Evolutionary conservation across 805 yeast genomes (phyloP).

Genomic region (Brettanomyces anomalus): DNA sequence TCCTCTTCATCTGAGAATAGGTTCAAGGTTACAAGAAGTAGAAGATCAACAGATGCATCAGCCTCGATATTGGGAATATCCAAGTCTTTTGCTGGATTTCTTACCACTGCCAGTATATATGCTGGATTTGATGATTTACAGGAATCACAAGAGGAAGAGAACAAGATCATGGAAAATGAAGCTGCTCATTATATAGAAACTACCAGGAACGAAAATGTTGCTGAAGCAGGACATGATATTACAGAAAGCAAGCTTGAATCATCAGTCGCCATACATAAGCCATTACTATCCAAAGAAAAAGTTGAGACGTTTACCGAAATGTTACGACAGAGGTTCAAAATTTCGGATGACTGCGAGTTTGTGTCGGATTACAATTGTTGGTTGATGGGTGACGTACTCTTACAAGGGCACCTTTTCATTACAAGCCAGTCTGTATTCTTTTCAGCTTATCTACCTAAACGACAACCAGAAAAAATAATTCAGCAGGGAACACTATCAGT

Average conservation of each 20-base stretch:
- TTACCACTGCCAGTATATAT: constrained; percentile 50
- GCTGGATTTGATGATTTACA: constrained; percentile 30
- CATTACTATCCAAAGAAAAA: constrained; percentile 15
- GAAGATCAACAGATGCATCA: no score
- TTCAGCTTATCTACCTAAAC: constrained; percentile 68
- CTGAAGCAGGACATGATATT: neutral
- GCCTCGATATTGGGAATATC: constrained; percentile 18
- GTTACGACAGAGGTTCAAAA: constrained; percentile 29
- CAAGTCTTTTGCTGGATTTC: constrained; percentile 42
- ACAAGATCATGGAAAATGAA: constrained; percentile 5
- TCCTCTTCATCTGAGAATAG: no score
- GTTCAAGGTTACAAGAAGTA: no score
- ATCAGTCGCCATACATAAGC: constrained; percentile 17
- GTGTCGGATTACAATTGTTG: constrained; percentile 64
- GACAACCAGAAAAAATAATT: constrained; percentile 30
- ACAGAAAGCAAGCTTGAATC: constrained; percentile 23
- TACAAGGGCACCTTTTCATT: constrained; percentile 79
- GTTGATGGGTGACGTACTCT: constrained; percentile 71
- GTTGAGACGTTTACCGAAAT: constrained; percentile 30
- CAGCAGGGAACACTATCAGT: constrained; percentile 44
- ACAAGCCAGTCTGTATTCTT: constrained; percentile 60
- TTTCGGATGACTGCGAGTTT: constrained; percentile 48
- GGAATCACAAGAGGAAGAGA: constrained; percentile 20
- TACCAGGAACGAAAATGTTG: neutral
- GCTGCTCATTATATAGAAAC: neutral